phyloP scores from a whole-genome alignment of 2,329 filamentous ascomycete species.

The Shiraia bambusicola region DNA sequence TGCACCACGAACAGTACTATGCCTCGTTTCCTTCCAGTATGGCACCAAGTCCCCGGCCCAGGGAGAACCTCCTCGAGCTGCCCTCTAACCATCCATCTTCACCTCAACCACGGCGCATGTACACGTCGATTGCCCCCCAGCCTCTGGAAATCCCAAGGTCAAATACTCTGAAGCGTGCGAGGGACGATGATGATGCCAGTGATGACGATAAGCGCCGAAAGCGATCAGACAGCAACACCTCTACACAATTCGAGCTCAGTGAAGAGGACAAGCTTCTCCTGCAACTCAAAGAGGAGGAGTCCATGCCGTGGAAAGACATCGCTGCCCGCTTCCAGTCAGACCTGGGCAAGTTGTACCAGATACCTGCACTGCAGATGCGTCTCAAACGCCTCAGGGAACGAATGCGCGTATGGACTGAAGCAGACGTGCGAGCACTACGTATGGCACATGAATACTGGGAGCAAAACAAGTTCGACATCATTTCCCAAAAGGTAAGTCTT shows the following conservation, averaged over 20 bases:
- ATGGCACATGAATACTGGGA: constrained; percentile 56
- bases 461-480: constrained; percentile 57
- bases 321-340: constrained; percentile 53
- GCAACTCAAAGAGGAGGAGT: constrained; percentile 55
- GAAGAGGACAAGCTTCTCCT: constrained; percentile 55
- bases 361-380: constrained; percentile 58
- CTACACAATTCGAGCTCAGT: constrained; percentile 45
- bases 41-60: constrained; percentile 34
- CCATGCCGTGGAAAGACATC: constrained; percentile 58
- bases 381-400: constrained; percentile 55
- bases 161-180: constrained; percentile 39
- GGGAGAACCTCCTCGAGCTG: constrained; percentile 35
- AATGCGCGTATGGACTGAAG: constrained; percentile 55
- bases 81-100: constrained; percentile 27
- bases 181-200: constrained; percentile 41
- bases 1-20: constrained; percentile 38
- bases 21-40: constrained; percentile 20
- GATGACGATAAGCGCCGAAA: constrained; percentile 45
- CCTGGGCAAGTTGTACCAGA: constrained; percentile 52
- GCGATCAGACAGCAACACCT: constrained; percentile 41
- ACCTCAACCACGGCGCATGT: constrained; percentile 46
- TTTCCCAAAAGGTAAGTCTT: constrained; percentile 50
- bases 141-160: constrained; percentile 38
- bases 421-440: constrained; percentile 52
- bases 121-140: constrained; percentile 49